These are phyloP conservation scores for Annulohypoxylon truncatum DNA, from an alignment of 2,329 filamentous ascomycete genomes.

Conservation along the genomic window DNA sequence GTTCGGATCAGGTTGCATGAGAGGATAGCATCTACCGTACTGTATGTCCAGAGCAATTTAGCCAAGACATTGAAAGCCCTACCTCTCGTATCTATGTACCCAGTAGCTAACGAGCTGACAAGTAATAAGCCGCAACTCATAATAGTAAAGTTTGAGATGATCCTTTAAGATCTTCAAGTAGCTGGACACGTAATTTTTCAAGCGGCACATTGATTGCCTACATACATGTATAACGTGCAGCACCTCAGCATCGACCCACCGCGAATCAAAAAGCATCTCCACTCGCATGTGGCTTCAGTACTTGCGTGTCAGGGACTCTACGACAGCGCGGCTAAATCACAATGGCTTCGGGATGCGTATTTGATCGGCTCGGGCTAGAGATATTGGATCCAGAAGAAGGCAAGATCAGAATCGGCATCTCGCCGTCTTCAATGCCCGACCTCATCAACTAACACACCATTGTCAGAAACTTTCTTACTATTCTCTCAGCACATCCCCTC, in stretches of 20 bases:
- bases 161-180: conserved; percentile 28
- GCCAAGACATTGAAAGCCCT: conserved; percentile 34
- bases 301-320: conserved; percentile 25
- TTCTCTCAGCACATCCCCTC: conserved; percentile 82
- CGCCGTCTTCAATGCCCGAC: conserved; percentile 1
- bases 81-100: conserved; percentile 16
- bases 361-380: conserved; percentile 44
- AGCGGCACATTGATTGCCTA: conserved; percentile 23
- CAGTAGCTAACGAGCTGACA: conserved; percentile 16
- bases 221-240: conserved; percentile 16
- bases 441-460: conserved; percentile 22
- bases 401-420: conserved; percentile 24
- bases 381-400: conserved; percentile 64
- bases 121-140: conserved; percentile 29
- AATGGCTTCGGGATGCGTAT: conserved; percentile 39
- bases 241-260: background rate
- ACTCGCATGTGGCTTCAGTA: conserved; percentile 31
- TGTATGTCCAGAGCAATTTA: conserved; percentile 21
- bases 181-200: conserved; percentile 26
- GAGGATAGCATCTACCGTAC: background rate
- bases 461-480: conserved; percentile 84
- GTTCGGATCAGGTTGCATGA: conserved; percentile 15
- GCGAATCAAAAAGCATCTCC: conserved; percentile 22
- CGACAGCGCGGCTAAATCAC: conserved; percentile 29
- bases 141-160: conserved; percentile 26